These are phyloP conservation scores for Eucalyptus coolabah DNA, from an alignment of 345 rosid species.

Conservation along the genomic window DNA sequence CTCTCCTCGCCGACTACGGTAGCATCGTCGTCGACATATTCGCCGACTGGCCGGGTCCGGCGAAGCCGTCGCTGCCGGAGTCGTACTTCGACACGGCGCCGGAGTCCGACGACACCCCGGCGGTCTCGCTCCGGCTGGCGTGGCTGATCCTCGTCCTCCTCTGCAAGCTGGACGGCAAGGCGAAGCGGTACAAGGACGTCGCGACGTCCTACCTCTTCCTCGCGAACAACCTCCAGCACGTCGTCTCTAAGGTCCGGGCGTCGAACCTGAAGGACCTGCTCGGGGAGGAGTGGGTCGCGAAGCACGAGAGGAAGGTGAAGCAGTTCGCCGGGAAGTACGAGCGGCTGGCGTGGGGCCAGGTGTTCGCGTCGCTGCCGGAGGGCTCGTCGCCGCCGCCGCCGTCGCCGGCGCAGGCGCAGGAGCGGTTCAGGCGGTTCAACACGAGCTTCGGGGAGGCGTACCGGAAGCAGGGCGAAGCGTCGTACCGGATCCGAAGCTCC, in stretches of 20 bases:
- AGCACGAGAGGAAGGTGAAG: constrained; percentile 32
- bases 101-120: constrained; percentile 2
- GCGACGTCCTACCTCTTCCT: constrained; percentile 50
- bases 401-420: constrained; percentile 19
- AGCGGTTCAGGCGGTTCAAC: constrained; percentile 28
- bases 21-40: constrained; percentile 23
- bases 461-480: constrained; percentile 32
- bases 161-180: constrained; percentile 56
- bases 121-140: constrained; percentile 29
- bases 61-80: constrained; percentile 15
- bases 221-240: constrained; percentile 60
- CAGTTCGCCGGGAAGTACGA: constrained; percentile 44
- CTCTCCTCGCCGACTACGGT: constrained; percentile 41
- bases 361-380: constrained; percentile 24
- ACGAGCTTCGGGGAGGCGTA: constrained; percentile 44
- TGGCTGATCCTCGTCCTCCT: constrained; percentile 52
- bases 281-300: constrained; percentile 54
- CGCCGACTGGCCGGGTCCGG: constrained; percentile 22
- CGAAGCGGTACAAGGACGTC: constrained; percentile 40
- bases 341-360: constrained; percentile 40
- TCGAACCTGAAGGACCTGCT: constrained; percentile 33
- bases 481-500: constrained; percentile 31
- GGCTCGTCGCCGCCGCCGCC: constrained; percentile 12
- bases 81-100: constrained; percentile 18
- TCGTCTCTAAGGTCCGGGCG: constrained; percentile 25